phyloP scores from a whole-genome alignment of 495 filamentous ascomycete species.

The Cairneyella variabilis region DNA sequence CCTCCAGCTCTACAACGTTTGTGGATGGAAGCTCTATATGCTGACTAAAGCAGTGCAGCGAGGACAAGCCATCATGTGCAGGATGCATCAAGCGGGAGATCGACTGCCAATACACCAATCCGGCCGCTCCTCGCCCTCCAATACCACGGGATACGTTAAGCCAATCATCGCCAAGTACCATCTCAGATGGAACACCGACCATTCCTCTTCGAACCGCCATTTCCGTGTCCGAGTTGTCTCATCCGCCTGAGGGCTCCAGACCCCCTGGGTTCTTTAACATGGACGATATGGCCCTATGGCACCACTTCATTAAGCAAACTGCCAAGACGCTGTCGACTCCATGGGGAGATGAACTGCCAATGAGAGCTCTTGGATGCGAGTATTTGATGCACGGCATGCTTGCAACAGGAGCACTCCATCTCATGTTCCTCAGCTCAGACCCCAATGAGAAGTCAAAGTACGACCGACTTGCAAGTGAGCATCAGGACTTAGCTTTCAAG shows the following conservation, averaged over 20 bases:
- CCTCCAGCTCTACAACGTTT: no score
- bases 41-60: conserved; percentile 1
- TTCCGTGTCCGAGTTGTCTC: background rate
- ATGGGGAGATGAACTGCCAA: conserved; percentile 2
- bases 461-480: background rate
- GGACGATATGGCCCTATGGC: conserved; percentile 15
- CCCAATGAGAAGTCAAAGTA: conserved; percentile 2
- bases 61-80: conserved; percentile 6
- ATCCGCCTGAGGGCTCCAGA: background rate
- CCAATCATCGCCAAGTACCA: background rate
- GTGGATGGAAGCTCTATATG: no score
- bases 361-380: conserved; percentile 1
- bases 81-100: conserved; percentile 12
- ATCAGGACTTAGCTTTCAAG: conserved; percentile 4
- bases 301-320: conserved; percentile 12
- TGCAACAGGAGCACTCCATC: conserved; percentile 37
- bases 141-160: background rate
- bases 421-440: conserved; percentile 30
- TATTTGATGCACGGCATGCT: conserved; percentile 39
- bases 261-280: conserved; percentile 5
- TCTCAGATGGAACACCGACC: no score
- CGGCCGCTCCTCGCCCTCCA: background rate
- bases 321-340: background rate
- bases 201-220: no score
- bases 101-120: conserved; percentile 4